Base-by-base conservation (phyloP, 2,329 filamentous ascomycete genomes). In the Fusarium bactridioides region DNA sequence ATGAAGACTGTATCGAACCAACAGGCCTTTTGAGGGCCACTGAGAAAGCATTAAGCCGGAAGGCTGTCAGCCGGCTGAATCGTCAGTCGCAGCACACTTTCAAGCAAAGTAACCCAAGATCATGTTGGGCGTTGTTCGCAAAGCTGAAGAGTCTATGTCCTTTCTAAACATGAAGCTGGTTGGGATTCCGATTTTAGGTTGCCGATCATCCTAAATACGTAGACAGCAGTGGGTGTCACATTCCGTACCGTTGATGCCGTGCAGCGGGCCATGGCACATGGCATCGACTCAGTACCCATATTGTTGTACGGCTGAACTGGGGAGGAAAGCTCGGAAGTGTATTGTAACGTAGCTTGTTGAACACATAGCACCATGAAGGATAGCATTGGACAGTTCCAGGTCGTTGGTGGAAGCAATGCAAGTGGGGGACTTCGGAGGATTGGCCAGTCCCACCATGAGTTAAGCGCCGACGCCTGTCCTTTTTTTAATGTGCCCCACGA, bases 381-480 rank as follows among this genome's bases (percentile, higher is more conserved):
- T 57, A 45, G 43, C 25, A 74, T 72, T 68, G 64, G 65, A 61
- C 33, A 58, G 61, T 62, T 81, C 76, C 82, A 78, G 82, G 78
- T 83, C 79, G 83, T 78, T 79, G 77, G 79, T 78, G 78, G 80
- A 83, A 82, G 82, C 80, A 82, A 74, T 63, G 64, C 53, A 59
- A 55, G 72, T 74, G 71, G 72, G 83, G 80, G 66, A 56, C 54
- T 71, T 47, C 55, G 55, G 70, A 73, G 70, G 70, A 71, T 65
- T 72, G 65, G 40, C 61, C 70, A 70, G 69, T 73, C 76, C 82
- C 79, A 79, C 71, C 80, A 74, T 79, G 78, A 79, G 78, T 82
- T 89, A 89, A 89, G 87, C 87, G 87, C 87, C 85, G 84, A 85
- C 80, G 83, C 83, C 84, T 87, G 85, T 84, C 83, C 79, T 77